Evolutionary conservation across 2,329 filamentous ascomycete species (phyloP).

Genomic region (Fusarium haematococcum): DNA sequence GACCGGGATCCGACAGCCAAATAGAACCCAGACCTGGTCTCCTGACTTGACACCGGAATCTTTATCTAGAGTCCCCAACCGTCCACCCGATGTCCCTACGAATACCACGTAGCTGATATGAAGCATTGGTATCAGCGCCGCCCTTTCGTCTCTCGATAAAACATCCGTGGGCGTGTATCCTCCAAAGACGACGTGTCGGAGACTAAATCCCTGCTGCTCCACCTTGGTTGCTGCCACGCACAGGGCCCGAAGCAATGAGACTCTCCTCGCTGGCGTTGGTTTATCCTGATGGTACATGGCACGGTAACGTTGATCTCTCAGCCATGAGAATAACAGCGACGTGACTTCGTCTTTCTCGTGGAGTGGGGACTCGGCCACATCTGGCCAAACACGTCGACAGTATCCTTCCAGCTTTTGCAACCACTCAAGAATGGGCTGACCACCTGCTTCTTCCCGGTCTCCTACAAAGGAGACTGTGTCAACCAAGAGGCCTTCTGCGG

Average conservation of each 20-base stretch:
- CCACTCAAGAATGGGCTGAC: not conserved
- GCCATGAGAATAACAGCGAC: not conserved
- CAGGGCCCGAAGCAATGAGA: not conserved
- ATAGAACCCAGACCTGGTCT: slow-evolving; percentile 10
- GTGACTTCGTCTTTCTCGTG: not conserved
- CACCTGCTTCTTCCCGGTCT: not conserved
- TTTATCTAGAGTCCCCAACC: not conserved
- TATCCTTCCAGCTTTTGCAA: not conserved
- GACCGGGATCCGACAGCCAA: slow-evolving; percentile 2
- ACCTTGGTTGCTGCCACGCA: not conserved
- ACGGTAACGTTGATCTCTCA: not conserved
- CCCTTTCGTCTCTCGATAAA: not conserved
- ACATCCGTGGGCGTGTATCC: not conserved
- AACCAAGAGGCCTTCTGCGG: not conserved
- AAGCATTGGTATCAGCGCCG: not conserved
- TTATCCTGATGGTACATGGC: not conserved
- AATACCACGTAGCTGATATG: not conserved
- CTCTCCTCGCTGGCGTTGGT: not conserved
- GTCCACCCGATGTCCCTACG: not conserved
- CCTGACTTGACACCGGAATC: not conserved
- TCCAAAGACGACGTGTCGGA: not conserved
- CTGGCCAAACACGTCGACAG: not conserved
- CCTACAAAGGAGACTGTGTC: not conserved
- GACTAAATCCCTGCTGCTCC: not conserved
- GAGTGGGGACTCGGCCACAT: not conserved